Percentiles rank a stretch among this genome's conserved stretches.
These are phyloP conservation scores for Ceratobasidium sp. DNA, from an alignment of 1,284 basidiomycete species.

Conservation along the genomic window DNA sequence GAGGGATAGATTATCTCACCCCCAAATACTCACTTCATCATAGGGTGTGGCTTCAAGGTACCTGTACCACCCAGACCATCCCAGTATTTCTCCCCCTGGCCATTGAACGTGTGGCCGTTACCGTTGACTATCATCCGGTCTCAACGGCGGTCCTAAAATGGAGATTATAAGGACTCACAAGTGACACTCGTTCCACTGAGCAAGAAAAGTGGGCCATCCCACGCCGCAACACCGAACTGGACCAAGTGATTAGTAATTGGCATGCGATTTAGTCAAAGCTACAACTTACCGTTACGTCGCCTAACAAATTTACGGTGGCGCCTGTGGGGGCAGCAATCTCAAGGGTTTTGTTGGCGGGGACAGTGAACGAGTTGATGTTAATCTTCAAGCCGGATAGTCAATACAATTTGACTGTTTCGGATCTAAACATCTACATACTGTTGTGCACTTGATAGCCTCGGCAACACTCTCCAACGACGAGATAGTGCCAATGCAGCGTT, in stretches of 20 bases:
- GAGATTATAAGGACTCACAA: background rate
- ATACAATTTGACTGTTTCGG: too few species aligned
- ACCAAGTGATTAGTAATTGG: background rate
- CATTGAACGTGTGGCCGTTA: conserved; percentile 56
- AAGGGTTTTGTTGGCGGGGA: conserved; percentile 53
- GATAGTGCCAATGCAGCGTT: conserved; percentile 35
- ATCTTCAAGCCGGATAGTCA: conserved; percentile 4
- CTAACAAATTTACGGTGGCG: conserved; percentile 59
- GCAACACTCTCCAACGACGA: conserved; percentile 1
- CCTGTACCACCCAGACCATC: conserved; percentile 54
- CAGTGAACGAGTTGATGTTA: conserved; percentile 40
- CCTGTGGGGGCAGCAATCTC: conserved; percentile 52
- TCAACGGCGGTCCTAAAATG: conserved; percentile 1
- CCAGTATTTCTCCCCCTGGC: conserved; percentile 57
- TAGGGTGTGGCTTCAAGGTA: conserved; percentile 56
- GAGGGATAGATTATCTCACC: background rate
- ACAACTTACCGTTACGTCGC: conserved; percentile 49
- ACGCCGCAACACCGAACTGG: conserved; percentile 52
- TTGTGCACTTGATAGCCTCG: conserved; percentile 7
- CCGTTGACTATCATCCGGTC: conserved; percentile 54
- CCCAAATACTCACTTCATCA: conserved; percentile 45
- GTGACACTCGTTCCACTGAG: conserved; percentile 40
- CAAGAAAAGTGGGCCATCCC: conserved; percentile 55
- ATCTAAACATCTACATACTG: too few species aligned
- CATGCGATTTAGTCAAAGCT: background rate